Evolutionary conservation across 2,329 filamentous ascomycete genomes (phyloP).

Genomic region (Chaetomiaceae sp.): DNA sequence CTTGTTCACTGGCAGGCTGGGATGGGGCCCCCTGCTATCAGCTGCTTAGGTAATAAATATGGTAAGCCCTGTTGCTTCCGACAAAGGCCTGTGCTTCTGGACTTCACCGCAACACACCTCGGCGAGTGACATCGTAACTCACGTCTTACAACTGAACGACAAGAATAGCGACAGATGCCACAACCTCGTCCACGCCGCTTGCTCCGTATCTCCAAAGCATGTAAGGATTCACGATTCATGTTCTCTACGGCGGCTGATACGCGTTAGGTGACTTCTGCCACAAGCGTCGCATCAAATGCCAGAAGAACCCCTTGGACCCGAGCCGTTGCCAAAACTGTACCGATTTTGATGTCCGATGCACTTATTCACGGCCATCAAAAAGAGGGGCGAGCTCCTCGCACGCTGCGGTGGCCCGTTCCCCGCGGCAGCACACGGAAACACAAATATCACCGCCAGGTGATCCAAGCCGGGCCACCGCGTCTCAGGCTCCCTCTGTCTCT

Average conservation of each 20-base stretch:
- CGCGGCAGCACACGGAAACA: background rate
- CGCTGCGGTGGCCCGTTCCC: background rate
- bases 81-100: no score
- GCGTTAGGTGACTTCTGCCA: slow-evolving; percentile 9
- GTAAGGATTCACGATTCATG: background rate
- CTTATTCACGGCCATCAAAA: slow-evolving; percentile 2
- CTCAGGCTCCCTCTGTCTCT: background rate
- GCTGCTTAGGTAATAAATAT: no score
- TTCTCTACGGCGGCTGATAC: background rate
- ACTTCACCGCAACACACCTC: no score
- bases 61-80: no score
- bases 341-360: slow-evolving; percentile 9
- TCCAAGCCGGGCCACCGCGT: background rate
- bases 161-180: background rate
- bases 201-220: slow-evolving; percentile 7
- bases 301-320: background rate
- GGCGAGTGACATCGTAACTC: no score
- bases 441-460: background rate
- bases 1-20: no score
- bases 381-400: background rate
- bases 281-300: slow-evolving; percentile 11
- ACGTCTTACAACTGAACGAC: no score
- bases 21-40: no score
- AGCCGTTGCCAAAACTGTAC: slow-evolving; percentile 8
- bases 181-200: background rate